Conservation (phyloP, 2,329 filamentous ascomycete species). For the Coleophoma crateriformis region DNA sequence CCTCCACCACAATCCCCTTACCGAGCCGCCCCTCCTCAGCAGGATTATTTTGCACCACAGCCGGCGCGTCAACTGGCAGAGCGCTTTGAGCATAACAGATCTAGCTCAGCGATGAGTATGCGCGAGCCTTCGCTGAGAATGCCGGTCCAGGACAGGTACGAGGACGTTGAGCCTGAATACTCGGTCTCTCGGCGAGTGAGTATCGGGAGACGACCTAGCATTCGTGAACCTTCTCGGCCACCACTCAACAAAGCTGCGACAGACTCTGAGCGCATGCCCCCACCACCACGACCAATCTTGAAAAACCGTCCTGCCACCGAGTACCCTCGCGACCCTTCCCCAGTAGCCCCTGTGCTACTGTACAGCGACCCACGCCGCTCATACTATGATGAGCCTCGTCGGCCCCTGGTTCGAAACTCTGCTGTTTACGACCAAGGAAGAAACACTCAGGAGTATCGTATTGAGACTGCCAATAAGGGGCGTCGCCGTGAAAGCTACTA, state of each 20-base stretch:
- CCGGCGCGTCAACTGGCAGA: constrained; percentile 12
- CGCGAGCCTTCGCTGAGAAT: constrained; percentile 2
- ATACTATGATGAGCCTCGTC: constrained; percentile 12
- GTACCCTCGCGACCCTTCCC: neutral
- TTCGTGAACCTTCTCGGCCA: constrained; percentile 12
- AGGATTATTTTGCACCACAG: constrained; percentile 7
- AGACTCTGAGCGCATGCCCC: constrained; percentile 21
- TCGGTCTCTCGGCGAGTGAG: too few relatives aligned
- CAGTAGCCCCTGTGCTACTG: neutral
- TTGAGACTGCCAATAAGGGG: constrained; percentile 20
- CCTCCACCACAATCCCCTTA: constrained; percentile 3
- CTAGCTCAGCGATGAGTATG: constrained; percentile 13
- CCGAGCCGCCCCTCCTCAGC: neutral
- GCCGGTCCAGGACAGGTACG: constrained; percentile 5
- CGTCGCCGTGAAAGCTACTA: constrained; percentile 21
- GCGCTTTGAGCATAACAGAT: constrained; percentile 10
- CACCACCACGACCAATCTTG: constrained; percentile 15
- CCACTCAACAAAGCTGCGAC: constrained; percentile 9
- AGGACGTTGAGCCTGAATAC: constrained; percentile 5
- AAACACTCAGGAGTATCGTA: constrained; percentile 8
- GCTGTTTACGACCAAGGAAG: constrained; percentile 20
- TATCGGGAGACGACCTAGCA: constrained; percentile 13
- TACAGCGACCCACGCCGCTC: constrained; percentile 4
- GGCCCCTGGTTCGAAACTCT: constrained; percentile 16
- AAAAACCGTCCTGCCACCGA: constrained; percentile 7